Evolutionary conservation across 116 monocot species (phyloP).

Genomic region (Dioscorea cayenensis): DNA sequence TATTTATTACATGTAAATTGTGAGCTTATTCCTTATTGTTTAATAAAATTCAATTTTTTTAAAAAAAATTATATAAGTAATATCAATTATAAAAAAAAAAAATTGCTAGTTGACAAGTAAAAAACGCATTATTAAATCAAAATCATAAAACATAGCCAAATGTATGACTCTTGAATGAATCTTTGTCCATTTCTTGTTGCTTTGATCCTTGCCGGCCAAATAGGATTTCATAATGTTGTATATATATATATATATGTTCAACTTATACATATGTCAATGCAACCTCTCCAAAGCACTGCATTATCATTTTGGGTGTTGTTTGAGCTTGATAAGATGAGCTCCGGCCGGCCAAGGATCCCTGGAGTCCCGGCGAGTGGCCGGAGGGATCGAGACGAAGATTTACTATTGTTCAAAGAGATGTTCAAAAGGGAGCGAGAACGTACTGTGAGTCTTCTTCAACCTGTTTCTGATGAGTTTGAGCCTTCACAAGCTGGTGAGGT

Average conservation of each 20-base stretch:
- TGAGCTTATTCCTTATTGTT: too few relatives aligned
- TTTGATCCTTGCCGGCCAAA: not conserved
- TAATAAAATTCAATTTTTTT: too few relatives aligned
- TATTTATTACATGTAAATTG: too few relatives aligned
- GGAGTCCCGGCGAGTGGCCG: not conserved
- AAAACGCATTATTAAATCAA: not conserved
- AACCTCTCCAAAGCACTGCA: too few relatives aligned
- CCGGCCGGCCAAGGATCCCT: not conserved
- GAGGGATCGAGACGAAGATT: conserved; percentile 38
- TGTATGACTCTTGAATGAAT: not conserved
- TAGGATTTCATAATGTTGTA: not conserved
- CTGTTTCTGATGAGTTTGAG: conserved; percentile 31
- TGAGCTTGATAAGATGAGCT: too few relatives aligned
- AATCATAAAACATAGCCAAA: not conserved
- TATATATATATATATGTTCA: not conserved
- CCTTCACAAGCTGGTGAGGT: not conserved
- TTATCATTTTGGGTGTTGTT: too few relatives aligned
- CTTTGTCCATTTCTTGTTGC: not conserved
- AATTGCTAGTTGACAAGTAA: too few relatives aligned
- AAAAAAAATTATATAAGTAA: too few relatives aligned
- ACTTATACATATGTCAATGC: not conserved
- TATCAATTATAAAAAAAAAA: too few relatives aligned
- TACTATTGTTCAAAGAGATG: conserved; percentile 43
- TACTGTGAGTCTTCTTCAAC: conserved; percentile 33
- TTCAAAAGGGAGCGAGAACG: conserved; percentile 37